Evolutionary conservation across 2,329 filamentous ascomycete genomes (phyloP), one percentile per base, ranked within the genome.

Genomic region (Paraphoma chrysanthemicola): DNA sequence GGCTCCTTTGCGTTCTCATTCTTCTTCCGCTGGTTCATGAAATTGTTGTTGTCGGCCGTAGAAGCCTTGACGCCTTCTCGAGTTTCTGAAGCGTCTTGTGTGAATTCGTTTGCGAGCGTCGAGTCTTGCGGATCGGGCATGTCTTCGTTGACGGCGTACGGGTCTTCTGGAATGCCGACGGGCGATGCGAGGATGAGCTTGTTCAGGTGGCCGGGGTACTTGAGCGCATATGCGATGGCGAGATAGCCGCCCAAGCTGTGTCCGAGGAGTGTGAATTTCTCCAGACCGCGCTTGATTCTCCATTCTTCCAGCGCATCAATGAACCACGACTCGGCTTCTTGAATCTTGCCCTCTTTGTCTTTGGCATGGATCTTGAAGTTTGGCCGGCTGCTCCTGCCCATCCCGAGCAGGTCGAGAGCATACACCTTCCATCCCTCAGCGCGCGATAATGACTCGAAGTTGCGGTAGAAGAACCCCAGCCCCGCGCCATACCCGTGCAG

Each of bases 401-500:
- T 97, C 56, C 94, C 94, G 14, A 97, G 83, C 84, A 98, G 87
- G 71, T 99, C 94, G n/a, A 99, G 81, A 1, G 94, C 92, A 73
- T 95, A 98, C 16, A 99, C 80, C 70, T 92, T 93, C 88, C 95
- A 96, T 29, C 93, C 93, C 29, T 85, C 82, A 1, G 88, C 80
- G 16, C 93, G 88, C 44, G 90, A 93, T 33, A 99, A 80, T 6
- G 89, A 88, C 77, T 99, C 95, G 58, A 96, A 97, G 75, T 99
- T 99, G 79, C 95, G 94, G 83, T 97, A 99, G 83, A 96, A 99
- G 79, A 99, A 98, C 18, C 94, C 95, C 0, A 99, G 84, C 0
- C 95, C 95, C 2, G 95, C 95, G 45, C 95, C 95, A 76, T 99
- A 99, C 59, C 95, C 95, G 74, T 99, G 95, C 4, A 99, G 81